Percentiles rank a stretch among this genome's conserved stretches.
Conservation (phyloP, 192 early-diverging fungal species). For the Podila verticillata region DNA sequence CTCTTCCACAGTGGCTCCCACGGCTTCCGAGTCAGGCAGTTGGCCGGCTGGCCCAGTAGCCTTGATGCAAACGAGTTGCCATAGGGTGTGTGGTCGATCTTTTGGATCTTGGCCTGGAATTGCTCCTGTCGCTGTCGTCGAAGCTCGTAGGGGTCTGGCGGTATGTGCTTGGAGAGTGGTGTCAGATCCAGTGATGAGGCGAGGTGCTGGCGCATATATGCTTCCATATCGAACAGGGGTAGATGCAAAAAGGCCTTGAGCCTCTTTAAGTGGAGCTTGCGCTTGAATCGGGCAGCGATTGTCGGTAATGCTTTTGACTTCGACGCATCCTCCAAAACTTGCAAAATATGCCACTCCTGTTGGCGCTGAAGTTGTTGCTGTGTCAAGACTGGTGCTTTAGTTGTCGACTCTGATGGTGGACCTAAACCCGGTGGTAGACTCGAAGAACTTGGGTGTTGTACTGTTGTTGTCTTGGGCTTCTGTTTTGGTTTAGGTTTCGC, state of each 20-base stretch:
- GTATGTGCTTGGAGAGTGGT: slow-evolving; percentile 29
- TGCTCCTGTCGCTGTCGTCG: slow-evolving; percentile 31
- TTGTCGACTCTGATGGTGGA: slow-evolving; percentile 1
- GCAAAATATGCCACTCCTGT: slow-evolving; percentile 65
- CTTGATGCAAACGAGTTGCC: slow-evolving; percentile 79
- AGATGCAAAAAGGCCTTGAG: slow-evolving; percentile 72
- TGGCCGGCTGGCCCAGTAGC: slow-evolving; percentile 69
- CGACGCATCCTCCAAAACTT: slow-evolving; percentile 55
- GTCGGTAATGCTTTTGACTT: slow-evolving; percentile 49
- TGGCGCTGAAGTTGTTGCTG: slow-evolving; percentile 50
- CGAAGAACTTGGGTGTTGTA: not conserved
- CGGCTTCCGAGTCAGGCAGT: slow-evolving; percentile 64
- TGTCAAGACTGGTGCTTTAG: slow-evolving; percentile 27
- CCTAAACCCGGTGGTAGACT: not conserved
- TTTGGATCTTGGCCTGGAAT: slow-evolving; percentile 42
- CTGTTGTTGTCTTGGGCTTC: not conserved
- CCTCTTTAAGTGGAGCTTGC: slow-evolving; percentile 65
- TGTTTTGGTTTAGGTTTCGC: slow-evolving; percentile 19
- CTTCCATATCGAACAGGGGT: slow-evolving; percentile 75
- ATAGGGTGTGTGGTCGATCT: slow-evolving; percentile 67
- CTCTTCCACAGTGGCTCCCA: slow-evolving; percentile 62
- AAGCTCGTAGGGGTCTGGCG: slow-evolving; percentile 36
- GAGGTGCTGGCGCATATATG: slow-evolving; percentile 51
- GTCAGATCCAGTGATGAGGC: slow-evolving; percentile 32
- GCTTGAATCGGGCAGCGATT: slow-evolving; percentile 61